Percentiles rank a stretch among this genome's conserved stretches.
Evolutionary conservation across 352 stramenopile genomes (phyloP).

Genomic region (Aphanomyces euteiches): DNA sequence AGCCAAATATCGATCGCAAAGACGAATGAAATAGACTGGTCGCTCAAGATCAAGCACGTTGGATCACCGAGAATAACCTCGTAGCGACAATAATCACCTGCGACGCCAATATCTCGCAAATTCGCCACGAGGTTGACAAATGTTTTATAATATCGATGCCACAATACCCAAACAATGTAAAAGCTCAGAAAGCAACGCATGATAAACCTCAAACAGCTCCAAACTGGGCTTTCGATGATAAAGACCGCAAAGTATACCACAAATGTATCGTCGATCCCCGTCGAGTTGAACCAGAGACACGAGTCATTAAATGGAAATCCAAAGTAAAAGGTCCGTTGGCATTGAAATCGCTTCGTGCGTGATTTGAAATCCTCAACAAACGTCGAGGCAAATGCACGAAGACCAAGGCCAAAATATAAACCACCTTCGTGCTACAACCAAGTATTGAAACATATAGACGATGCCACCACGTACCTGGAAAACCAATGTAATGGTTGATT

Average conservation of each 20-base stretch:
- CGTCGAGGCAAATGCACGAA: too few relatives aligned
- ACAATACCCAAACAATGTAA: neutral
- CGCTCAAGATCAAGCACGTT: neutral
- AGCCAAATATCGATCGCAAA: neutral
- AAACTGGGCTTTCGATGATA: neutral
- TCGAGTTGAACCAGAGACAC: neutral
- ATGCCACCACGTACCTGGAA: neutral
- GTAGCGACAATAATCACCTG: neutral
- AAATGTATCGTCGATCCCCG: neutral
- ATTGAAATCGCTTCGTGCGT: neutral
- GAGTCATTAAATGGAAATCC: neutral
- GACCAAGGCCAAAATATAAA: neutral
- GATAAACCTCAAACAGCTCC: neutral
- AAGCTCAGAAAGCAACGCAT: neutral
- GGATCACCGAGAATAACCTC: neutral
- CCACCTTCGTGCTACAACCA: neutral
- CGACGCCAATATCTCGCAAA: neutral
- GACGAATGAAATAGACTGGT: neutral
- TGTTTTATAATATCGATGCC: neutral
- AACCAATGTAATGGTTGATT: neutral
- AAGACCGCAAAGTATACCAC: neutral
- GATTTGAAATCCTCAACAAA: neutral
- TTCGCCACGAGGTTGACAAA: neutral
- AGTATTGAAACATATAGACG: neutral
- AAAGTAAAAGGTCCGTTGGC: neutral